Base-by-base conservation (phyloP, 129 eudicot species). In the Arctium lappa region DNA sequence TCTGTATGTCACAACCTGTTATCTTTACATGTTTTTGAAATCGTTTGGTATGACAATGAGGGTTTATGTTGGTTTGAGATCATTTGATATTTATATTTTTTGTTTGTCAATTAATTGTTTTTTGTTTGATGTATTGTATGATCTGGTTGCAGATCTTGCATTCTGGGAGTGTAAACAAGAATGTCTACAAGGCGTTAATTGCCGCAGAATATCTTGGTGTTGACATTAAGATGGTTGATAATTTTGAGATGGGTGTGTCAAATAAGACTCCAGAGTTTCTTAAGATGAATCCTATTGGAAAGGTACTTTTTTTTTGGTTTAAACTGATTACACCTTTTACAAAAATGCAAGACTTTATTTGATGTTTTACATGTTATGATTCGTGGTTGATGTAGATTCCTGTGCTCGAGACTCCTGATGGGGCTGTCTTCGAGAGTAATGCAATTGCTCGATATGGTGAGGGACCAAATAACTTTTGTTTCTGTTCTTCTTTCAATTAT, bases 241-340 rank as follows among this genome's bases (percentile, higher is more conserved):
- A 88, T 48, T 94, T 94, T 83, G 44, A 89, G 88, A 88, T 94
- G 92, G 98, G 97, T 11, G 97, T 89, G 18, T 85, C 98, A 63
- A 94, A 94, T 39, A 92, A 92, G 86, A 83, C 91, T 37, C 94
- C 97, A 0, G 93, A 94, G 85, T 94, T 94, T 79, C 83, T 94
- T 40, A 91, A 91, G 81, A 94, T 94, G 98, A 94, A 94, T 56
- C 99, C 98, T 1, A 63, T 93, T 38, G 99, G 99, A 76, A 95
- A 95, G 94, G 99, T 93, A 86, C 44, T 27, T 9, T 50, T 77
- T 8, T 15, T 8, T 15, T 0, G 22, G 12, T 46, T 15, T 16
- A 33, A 34, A 79, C 16, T 8, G 16, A 33, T 42, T 12, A 22
- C 32, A 22, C 8, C 8, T 60, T 73, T 16, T 53, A 34, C 39